These are phyloP conservation scores for Sporothrix inflata DNA, from an alignment of 2,329 filamentous ascomycete species.

Conservation along the genomic window DNA sequence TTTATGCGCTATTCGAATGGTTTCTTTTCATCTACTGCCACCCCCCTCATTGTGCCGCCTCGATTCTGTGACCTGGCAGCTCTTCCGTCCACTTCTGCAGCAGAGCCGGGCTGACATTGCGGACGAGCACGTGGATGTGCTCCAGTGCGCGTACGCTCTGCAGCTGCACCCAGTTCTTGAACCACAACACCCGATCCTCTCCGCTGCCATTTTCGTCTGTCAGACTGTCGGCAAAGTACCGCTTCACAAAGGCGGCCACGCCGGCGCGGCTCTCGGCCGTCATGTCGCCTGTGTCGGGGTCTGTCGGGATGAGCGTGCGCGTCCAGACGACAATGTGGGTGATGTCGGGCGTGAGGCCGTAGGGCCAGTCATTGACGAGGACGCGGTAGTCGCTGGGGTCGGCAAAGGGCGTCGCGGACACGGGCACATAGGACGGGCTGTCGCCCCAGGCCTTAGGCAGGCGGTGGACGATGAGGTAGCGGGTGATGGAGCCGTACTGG, in stretches of 20 bases:
- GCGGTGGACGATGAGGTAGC: conserved; percentile 74
- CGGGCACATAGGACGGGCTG: conserved; percentile 57
- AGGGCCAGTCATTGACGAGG: conserved; percentile 91
- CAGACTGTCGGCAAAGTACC: conserved; percentile 66
- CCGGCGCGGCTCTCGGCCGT: conserved; percentile 64
- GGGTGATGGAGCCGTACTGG: conserved; percentile 77
- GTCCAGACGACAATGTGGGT: conserved; percentile 92
- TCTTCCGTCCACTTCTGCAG: conserved; percentile 59
- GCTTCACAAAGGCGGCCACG: conserved; percentile 71
- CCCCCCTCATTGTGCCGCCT: background rate
- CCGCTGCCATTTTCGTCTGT: conserved; percentile 42
- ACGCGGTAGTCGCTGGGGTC: conserved; percentile 66
- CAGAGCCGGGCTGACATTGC: conserved; percentile 55
- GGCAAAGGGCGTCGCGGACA: conserved; percentile 55
- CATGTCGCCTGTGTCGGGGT: conserved; percentile 71
- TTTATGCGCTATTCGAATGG: background rate
- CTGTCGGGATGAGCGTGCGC: conserved; percentile 76
- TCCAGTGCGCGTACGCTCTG: conserved; percentile 88
- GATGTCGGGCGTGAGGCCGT: conserved; percentile 68
- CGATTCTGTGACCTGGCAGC: conserved; percentile 42
- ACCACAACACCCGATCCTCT: conserved; percentile 71
- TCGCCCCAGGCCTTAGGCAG: conserved; percentile 67
- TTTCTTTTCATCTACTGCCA: background rate
- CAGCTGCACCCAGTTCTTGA: conserved; percentile 89
- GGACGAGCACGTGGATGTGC: conserved; percentile 81